Conservation (phyloP, 192 early-diverging fungal genomes). For the Gonapodya prolifera region DNA sequence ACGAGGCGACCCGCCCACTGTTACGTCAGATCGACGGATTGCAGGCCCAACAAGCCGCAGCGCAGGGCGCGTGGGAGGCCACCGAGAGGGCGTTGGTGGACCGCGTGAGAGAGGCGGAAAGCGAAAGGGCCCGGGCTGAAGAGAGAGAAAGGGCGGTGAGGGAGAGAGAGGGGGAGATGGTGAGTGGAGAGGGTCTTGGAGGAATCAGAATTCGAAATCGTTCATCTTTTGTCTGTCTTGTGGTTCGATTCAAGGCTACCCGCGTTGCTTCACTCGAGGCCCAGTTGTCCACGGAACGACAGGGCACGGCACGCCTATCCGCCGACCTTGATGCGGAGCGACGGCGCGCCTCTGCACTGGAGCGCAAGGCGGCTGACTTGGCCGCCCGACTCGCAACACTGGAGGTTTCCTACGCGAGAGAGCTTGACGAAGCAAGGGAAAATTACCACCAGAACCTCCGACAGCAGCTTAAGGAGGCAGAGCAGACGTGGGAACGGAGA, state of each 20-base stretch:
- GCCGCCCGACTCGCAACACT: conserved; percentile 24
- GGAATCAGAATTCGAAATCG: no score
- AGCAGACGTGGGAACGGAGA: conserved; percentile 19
- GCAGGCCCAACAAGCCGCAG: conserved; percentile 21
- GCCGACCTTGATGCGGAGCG: conserved; percentile 16
- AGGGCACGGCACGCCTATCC: conserved; percentile 10
- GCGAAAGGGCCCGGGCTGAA: conserved; percentile 1
- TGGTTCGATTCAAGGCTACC: not conserved
- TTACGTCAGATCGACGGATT: conserved; percentile 30
- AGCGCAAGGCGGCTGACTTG: conserved; percentile 19
- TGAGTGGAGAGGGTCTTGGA: conserved; percentile 3
- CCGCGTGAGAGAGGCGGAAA: conserved; percentile 22
- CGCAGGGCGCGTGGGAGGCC: conserved; percentile 25
- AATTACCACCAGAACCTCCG: conserved; percentile 1
- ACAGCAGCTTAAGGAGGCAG: conserved; percentile 24
- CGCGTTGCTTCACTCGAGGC: conserved; percentile 6
- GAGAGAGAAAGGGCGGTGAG: conserved; percentile 9
- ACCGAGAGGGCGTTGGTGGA: conserved; percentile 19
- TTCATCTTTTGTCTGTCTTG: no score
- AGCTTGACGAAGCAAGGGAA: conserved; percentile 12
- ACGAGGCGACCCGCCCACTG: conserved; percentile 23
- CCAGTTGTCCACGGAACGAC: conserved; percentile 3
- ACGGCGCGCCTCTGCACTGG: not conserved
- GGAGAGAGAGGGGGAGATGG: conserved; percentile 18
- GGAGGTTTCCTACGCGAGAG: conserved; percentile 24